These are phyloP conservation scores for Saprolegnia parasitica DNA, from an alignment of 352 stramenopile genomes.

Conservation along the genomic window DNA sequence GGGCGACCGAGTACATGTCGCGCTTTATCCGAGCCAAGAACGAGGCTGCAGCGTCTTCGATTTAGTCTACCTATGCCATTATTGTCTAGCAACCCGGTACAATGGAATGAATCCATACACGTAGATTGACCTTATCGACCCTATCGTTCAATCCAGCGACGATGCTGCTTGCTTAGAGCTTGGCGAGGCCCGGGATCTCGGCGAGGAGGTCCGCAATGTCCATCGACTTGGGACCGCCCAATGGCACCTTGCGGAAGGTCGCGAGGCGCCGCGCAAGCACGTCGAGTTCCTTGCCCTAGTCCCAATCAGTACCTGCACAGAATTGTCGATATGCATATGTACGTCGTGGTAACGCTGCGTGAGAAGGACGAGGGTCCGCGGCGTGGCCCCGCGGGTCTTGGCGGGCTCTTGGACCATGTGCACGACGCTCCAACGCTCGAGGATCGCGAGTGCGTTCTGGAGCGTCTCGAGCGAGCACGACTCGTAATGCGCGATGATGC, in stretches of 20 bases:
- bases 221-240: constrained; percentile 34
- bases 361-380: neutral
- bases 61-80: too few relatives aligned
- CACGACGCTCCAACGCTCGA: constrained; percentile 66
- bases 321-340: constrained; percentile 15
- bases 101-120: too few relatives aligned
- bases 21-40: constrained; percentile 77
- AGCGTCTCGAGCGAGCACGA: constrained; percentile 80
- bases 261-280: constrained; percentile 38
- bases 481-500: constrained; percentile 81
- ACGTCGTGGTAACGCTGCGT: constrained; percentile 10
- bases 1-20: constrained; percentile 82
- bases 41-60: constrained; percentile 18
- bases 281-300: constrained; percentile 57
- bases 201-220: constrained; percentile 52
- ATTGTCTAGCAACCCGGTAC: too few relatives aligned
- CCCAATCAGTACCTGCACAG: constrained; percentile 34
- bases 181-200: constrained; percentile 59
- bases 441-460: constrained; percentile 63
- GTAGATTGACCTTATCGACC: too few relatives aligned
- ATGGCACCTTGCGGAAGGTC: constrained; percentile 63
- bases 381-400: constrained; percentile 12
- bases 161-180: constrained; percentile 40
- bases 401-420: constrained; percentile 34
- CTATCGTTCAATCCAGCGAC: too few relatives aligned